A percentile compares a stretch with the other conserved stretches of the same genome.
phyloP scores from a whole-genome alignment of 2,329 filamentous ascomycete genomes.

The Fusarium sp. region DNA sequence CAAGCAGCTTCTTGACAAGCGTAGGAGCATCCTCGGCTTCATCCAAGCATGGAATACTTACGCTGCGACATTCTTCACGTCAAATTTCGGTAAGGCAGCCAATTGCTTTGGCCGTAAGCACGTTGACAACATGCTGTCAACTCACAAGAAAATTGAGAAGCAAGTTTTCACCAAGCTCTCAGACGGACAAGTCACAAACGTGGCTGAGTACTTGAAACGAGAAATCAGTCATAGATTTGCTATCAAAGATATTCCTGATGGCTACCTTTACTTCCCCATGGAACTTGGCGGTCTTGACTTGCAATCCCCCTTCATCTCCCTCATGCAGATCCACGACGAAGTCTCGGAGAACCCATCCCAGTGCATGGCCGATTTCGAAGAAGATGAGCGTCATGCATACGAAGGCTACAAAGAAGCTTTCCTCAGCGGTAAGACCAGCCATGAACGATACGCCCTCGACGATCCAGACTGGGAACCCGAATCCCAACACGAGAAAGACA shows the following conservation, averaged over 20 bases:
- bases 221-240: constrained; percentile 65
- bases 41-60: constrained; percentile 66
- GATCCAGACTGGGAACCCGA: constrained; percentile 49
- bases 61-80: constrained; percentile 63
- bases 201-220: constrained; percentile 67
- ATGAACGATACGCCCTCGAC: constrained; percentile 13
- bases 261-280: constrained; percentile 61
- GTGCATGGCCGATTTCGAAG: constrained; percentile 50
- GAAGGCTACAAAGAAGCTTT: constrained; percentile 53
- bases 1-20: constrained; percentile 66
- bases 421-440: constrained; percentile 34
- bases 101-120: constrained; percentile 65
- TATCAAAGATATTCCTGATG: constrained; percentile 57
- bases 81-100: constrained; percentile 64
- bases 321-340: constrained; percentile 55
- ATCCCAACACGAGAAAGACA: constrained; percentile 46
- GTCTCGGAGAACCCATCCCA: constrained; percentile 48
- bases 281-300: constrained; percentile 62
- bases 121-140: constrained; percentile 64
- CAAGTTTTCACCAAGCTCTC: constrained; percentile 58
- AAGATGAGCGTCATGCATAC: constrained; percentile 54
- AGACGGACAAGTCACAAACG: constrained; percentile 51
- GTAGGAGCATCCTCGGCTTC: constrained; percentile 62
- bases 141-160: constrained; percentile 62
- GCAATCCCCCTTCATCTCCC: constrained; percentile 59